phyloP scores from a whole-genome alignment of 306 rosid genomes.

The Sphenostylis stenocarpa region DNA sequence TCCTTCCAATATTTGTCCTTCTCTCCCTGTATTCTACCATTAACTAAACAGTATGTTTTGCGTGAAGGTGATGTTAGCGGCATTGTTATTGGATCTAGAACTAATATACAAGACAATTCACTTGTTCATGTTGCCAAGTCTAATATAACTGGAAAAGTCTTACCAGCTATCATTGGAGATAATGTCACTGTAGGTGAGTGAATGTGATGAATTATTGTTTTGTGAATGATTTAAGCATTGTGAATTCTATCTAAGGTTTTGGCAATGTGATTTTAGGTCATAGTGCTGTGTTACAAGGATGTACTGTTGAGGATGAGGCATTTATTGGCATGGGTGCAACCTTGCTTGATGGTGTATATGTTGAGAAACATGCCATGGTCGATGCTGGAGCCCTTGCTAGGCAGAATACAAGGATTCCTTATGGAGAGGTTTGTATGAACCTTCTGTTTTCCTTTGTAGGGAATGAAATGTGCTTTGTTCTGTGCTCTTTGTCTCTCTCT shows the following conservation, averaged over 20 bases:
- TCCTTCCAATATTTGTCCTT: not conserved
- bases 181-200: slow-evolving; percentile 94
- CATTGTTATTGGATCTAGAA: slow-evolving; percentile 67
- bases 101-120: slow-evolving; percentile 96
- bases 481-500: not conserved
- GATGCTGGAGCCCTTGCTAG: slow-evolving; percentile 96
- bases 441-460: not conserved
- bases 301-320: slow-evolving; percentile 95
- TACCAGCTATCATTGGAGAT: slow-evolving; percentile 85
- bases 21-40: not conserved
- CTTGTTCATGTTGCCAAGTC: slow-evolving; percentile 93
- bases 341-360: slow-evolving; percentile 85
- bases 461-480: not conserved
- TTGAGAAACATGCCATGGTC: slow-evolving; percentile 94
- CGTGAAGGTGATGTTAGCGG: slow-evolving; percentile 52
- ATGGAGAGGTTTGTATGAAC: slow-evolving; percentile 81
- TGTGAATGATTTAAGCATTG: slow-evolving; percentile 10
- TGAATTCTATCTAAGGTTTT: slow-evolving; percentile 28
- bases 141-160: slow-evolving; percentile 84
- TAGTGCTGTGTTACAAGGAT: slow-evolving; percentile 90
- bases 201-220: slow-evolving; percentile 27
- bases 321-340: slow-evolving; percentile 97
- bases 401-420: slow-evolving; percentile 89
- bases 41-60: slow-evolving; percentile 18
- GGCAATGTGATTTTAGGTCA: slow-evolving; percentile 57